A percentile compares a stretch with the other conserved stretches of the same genome.
Conservation (phyloP, 306 rosid genomes). For the Myrica gale region DNA sequence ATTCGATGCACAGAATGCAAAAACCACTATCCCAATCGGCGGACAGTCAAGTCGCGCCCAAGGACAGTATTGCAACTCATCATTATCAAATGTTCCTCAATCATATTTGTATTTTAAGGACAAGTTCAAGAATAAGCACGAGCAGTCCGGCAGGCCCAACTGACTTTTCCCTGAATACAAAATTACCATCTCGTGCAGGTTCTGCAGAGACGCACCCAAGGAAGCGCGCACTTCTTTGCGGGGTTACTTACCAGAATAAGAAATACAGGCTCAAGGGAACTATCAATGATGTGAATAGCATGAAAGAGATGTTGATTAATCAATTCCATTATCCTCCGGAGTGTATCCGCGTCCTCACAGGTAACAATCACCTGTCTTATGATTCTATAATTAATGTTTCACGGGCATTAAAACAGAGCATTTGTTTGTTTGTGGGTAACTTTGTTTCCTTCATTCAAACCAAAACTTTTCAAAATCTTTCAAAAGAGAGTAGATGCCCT, state of each 20-base stretch:
- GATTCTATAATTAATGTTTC: neutral
- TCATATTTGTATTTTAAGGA: neutral
- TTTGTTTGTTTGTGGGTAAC: too few species aligned
- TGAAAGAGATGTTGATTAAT: constrained; percentile 46
- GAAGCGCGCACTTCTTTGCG: constrained; percentile 81
- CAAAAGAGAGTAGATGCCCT: too few species aligned
- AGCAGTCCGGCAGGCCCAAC: neutral
- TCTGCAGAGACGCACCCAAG: constrained; percentile 1
- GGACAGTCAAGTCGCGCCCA: neutral
- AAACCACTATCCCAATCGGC: neutral
- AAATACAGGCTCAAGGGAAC: constrained; percentile 64
- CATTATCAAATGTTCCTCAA: neutral
- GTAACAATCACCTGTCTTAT: constrained; percentile 30
- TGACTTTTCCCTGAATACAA: constrained; percentile 1
- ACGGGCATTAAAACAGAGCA: neutral
- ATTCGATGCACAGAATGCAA: neutral
- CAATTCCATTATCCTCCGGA: constrained; percentile 44
- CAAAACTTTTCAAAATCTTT: too few species aligned
- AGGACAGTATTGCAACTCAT: neutral
- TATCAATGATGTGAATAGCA: constrained; percentile 55
- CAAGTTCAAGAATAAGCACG: neutral
- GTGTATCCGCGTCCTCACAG: constrained; percentile 61
- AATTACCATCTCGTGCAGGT: neutral
- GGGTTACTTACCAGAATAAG: constrained; percentile 49
- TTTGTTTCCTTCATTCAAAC: too few species aligned